Evolutionary conservation across 2,329 filamentous ascomycete genomes (phyloP), one percentile per base, ranked within the genome.

Genomic region (Scytalidium lignicola): DNA sequence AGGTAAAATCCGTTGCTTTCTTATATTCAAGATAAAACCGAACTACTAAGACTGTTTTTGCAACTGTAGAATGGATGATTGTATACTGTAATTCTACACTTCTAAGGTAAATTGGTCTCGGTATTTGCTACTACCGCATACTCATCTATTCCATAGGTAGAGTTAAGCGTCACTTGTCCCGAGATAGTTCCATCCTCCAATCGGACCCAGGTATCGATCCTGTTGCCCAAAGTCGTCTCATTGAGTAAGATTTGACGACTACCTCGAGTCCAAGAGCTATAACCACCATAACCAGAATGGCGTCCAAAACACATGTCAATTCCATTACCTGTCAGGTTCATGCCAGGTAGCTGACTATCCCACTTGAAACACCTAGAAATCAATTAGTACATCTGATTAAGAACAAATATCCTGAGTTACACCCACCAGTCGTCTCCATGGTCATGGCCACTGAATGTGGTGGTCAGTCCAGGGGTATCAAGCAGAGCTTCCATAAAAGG

Each of bases 391-490:
- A 28, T 7, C 26, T 28, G 26, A 7, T 7, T 13, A 28, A 28
- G 7, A 28, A 7, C 7, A 7, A 28, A 28, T 7, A 13, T 37
- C n/a, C 15, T 26, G 23, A 26, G 32, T 37, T 37, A 4, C 15
- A 20, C 72, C 51, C 75, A 82, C 78, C 78, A 82, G 2, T 75
- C 74, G 46, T 78, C 69, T 1, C 76, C 77, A 48, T 87, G 84
- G 52, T 86, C 81, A 51, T 88, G 84, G 0, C 82, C 84, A 8
- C 74, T 74, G 62, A 86, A 83, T 6, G 83, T 57, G 0, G 68
- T 79, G 22, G 80, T 72, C 12, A 85, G 56, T 0, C 81, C 80
- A 0, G 70, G 56, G 0, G 76, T 81, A 0, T 72, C 65, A 0
- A 75, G 66, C 3, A 88, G 58, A 0, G 80, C 80, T 50, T 73